Conservation (phyloP, 148 eudicot species). For the Chenopodium formosanum region DNA sequence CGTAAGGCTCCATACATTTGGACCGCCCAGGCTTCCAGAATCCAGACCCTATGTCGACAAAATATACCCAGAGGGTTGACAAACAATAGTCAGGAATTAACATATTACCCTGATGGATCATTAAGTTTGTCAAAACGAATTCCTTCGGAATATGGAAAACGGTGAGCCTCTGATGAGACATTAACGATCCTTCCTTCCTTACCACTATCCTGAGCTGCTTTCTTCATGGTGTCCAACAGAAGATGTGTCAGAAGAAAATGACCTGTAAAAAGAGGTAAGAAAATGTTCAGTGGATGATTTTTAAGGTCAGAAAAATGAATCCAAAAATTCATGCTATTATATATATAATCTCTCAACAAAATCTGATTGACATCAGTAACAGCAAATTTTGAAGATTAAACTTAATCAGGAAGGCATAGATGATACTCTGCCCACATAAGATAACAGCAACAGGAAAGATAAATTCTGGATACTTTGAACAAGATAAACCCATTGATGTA, state of each 20-base stretch:
- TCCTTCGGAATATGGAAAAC: constrained; percentile 62
- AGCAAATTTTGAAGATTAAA: neutral
- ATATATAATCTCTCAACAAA: neutral
- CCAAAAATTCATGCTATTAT: neutral
- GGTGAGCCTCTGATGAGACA: constrained; percentile 74
- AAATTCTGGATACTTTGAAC: neutral
- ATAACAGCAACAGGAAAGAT: neutral
- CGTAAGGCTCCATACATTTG: neutral
- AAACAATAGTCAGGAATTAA: neutral
- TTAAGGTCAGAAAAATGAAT: neutral
- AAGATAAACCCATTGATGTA: neutral
- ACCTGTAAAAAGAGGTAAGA: constrained; percentile 43
- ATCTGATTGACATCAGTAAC: neutral
- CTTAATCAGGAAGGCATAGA: neutral
- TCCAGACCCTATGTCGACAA: neutral
- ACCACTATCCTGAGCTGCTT: constrained; percentile 47
- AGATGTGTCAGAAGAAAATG: constrained; percentile 82
- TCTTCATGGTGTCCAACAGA: constrained; percentile 72
- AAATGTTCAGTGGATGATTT: neutral
- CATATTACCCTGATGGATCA: constrained; percentile 43
- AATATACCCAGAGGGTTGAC: neutral
- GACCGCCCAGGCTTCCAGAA: neutral
- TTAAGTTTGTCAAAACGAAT: constrained; percentile 67
- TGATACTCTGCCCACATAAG: neutral
- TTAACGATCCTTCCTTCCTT: constrained; percentile 77